Evolutionary conservation across 768 basidiomycete genomes (phyloP).

Genomic region (Phanerochaete carnosa): DNA sequence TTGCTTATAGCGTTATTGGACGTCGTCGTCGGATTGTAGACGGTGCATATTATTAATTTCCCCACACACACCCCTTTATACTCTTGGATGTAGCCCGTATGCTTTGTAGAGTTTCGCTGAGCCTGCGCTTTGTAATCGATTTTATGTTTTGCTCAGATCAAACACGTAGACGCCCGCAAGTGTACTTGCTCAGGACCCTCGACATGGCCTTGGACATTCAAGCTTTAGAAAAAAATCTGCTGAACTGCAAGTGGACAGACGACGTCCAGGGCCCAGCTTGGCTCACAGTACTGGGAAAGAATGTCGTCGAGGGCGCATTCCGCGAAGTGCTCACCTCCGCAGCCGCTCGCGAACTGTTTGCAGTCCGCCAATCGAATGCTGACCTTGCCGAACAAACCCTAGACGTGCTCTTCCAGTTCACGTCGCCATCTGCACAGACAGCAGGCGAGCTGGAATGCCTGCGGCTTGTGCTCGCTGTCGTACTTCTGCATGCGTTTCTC

Average conservation of each 20-base stretch:
- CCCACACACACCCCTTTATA: not conserved
- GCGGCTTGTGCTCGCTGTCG: slow-evolving; percentile 65
- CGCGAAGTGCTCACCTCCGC: slow-evolving; percentile 40
- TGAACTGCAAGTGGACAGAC: slow-evolving; percentile 45
- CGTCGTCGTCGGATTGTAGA: not conserved
- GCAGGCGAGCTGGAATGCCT: slow-evolving; percentile 48
- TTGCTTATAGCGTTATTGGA: not conserved
- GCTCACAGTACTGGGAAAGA: slow-evolving; percentile 43
- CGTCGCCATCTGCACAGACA: slow-evolving; percentile 26
- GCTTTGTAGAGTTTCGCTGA: not conserved
- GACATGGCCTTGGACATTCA: slow-evolving; percentile 17
- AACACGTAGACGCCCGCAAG: not conserved
- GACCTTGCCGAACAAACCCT: slow-evolving; percentile 38
- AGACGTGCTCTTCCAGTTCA: slow-evolving; percentile 31
- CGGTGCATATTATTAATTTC: slow-evolving; percentile 2
- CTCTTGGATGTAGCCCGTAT: not conserved
- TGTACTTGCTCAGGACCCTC: slow-evolving; percentile 4
- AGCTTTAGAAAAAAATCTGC: slow-evolving; percentile 51
- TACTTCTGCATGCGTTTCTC: slow-evolving; percentile 85
- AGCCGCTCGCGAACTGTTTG: slow-evolving; percentile 34
- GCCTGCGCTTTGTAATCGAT: slow-evolving; percentile 16
- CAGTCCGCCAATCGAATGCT: slow-evolving; percentile 20
- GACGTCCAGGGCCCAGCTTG: slow-evolving; percentile 14
- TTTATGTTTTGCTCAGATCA: slow-evolving; percentile 8
- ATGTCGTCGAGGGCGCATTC: slow-evolving; percentile 60